Conservation (phyloP, 2,329 filamentous ascomycete genomes). For the Colletotrichum neosansevieriae region DNA sequence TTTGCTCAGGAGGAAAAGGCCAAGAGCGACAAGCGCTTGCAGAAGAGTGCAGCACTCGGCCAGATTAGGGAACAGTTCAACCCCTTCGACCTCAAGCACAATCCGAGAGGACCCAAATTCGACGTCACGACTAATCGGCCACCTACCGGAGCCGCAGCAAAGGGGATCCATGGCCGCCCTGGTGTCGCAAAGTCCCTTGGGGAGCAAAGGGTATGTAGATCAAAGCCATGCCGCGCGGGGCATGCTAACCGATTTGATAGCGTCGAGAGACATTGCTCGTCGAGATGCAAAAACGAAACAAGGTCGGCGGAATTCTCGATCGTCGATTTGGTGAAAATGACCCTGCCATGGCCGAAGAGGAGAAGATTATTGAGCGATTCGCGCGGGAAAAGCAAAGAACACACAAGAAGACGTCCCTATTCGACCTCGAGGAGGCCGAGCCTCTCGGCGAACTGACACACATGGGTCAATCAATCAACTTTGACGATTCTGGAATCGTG, state of each 20-base stretch:
- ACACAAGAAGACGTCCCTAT: conserved; percentile 82
- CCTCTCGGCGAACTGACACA: conserved; percentile 81
- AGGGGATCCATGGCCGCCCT: conserved; percentile 78
- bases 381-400: conserved; percentile 85
- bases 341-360: conserved; percentile 91
- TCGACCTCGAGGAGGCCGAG: conserved; percentile 88
- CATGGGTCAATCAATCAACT: conserved; percentile 78
- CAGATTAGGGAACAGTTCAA: conserved; percentile 97
- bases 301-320: conserved; percentile 92
- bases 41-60: conserved; percentile 82
- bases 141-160: conserved; percentile 62
- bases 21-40: conserved; percentile 78
- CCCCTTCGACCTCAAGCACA: conserved; percentile 92
- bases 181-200: conserved; percentile 86
- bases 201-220: conserved; percentile 78
- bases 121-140: conserved; percentile 79
- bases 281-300: conserved; percentile 90
- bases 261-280: conserved; percentile 86
- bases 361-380: conserved; percentile 91
- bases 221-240: conserved; percentile 25
- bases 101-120: conserved; percentile 83
- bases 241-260: conserved; percentile 52
- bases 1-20: conserved; percentile 74
- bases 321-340: conserved; percentile 96
- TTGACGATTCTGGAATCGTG: conserved; percentile 57